Evolutionary conservation across 2,329 filamentous ascomycete genomes (phyloP).

Genomic region (Intubia oerlemansii): DNA sequence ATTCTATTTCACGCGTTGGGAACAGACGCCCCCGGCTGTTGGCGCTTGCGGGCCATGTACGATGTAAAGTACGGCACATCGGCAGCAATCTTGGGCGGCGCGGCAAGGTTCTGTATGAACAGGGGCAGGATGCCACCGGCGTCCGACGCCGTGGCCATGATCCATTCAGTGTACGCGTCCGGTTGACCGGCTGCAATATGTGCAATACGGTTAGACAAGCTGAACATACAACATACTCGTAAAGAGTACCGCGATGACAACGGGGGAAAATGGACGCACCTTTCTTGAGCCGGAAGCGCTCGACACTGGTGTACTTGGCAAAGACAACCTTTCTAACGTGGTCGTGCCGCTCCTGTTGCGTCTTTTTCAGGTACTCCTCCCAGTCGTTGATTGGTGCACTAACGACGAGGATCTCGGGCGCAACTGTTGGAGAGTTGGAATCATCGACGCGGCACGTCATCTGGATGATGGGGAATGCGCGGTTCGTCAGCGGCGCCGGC

Average conservation of each 20-base stretch:
- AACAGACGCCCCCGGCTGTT: no score
- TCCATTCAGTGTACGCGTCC: conserved; percentile 37
- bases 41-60: conserved; percentile 33
- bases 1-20: no score
- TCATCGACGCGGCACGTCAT: conserved; percentile 25
- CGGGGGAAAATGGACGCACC: no score
- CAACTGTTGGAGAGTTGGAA: no score
- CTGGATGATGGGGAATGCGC: conserved; percentile 46
- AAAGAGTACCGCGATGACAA: no score
- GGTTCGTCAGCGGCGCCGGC: conserved; percentile 34
- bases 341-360: background rate
- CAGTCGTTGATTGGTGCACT: conserved; percentile 29
- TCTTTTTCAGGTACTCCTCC: conserved; percentile 11
- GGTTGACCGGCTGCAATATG: background rate
- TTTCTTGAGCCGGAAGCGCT: no score
- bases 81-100: conserved; percentile 43
- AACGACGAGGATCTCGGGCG: conserved; percentile 36
- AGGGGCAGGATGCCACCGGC: conserved; percentile 44
- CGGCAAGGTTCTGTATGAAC: conserved; percentile 41
- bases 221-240: no score
- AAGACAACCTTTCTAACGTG: no score
- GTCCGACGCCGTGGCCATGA: conserved; percentile 58
- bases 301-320: no score
- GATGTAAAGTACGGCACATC: conserved; percentile 48
- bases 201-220: no score